Conservation (phyloP, 2,329 filamentous ascomycete genomes). For the Phialophora expanda region DNA sequence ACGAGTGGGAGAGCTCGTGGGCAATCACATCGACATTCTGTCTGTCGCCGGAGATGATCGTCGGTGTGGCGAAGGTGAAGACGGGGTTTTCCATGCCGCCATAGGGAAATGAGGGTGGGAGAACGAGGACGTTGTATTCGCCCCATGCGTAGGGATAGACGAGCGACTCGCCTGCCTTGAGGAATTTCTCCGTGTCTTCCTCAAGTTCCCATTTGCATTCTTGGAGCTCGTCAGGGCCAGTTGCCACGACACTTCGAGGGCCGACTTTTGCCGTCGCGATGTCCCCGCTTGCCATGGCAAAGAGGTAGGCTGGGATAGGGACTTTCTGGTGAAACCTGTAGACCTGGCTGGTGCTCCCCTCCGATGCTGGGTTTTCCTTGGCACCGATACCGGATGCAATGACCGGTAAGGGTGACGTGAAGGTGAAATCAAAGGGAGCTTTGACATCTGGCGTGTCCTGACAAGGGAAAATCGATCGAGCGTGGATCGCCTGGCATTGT, state of each 20-base stretch:
- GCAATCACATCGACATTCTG: constrained; percentile 97
- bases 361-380: constrained; percentile 52
- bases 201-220: constrained; percentile 91
- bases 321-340: constrained; percentile 90
- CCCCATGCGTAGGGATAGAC: constrained; percentile 93
- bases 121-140: constrained; percentile 88
- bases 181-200: constrained; percentile 87
- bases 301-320: constrained; percentile 92
- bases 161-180: constrained; percentile 78
- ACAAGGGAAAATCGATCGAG: constrained; percentile 90
- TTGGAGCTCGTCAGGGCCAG: constrained; percentile 83
- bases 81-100: constrained; percentile 93
- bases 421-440: constrained; percentile 88
- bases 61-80: constrained; percentile 93
- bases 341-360: constrained; percentile 63
- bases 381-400: constrained; percentile 81
- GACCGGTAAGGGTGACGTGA: constrained; percentile 85
- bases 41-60: constrained; percentile 86
- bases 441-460: constrained; percentile 98
- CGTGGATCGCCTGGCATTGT: constrained; percentile 96
- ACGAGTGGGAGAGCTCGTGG: constrained; percentile 76
- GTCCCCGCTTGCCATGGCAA: constrained; percentile 83
- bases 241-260: constrained; percentile 80
- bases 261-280: constrained; percentile 85
- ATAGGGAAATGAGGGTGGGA: constrained; percentile 89